Evolutionary conservation across 2,329 filamentous ascomycete species (phyloP), one percentile per base, ranked within the genome.

Genomic region (Basipetospora chlamydospora): DNA sequence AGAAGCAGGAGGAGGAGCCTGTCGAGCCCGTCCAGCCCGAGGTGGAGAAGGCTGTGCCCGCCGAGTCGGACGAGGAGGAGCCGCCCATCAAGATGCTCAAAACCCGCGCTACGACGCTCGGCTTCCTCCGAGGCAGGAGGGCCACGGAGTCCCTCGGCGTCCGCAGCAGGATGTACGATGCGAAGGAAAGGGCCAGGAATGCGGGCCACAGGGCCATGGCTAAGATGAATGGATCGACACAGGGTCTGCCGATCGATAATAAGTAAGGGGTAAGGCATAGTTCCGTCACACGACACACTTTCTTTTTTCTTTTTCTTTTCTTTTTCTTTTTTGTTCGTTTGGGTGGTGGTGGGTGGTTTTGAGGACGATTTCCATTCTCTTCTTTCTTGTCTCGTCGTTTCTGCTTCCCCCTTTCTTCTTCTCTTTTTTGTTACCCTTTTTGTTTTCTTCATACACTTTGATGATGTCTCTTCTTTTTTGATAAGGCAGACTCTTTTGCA

Each of bases 121-220:
- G 26, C 21, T 16, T 37, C 4, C 13, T 37, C 15, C 35, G 35
- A 9, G 35, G 35, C 6, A 23, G 28, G 13, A 28, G 35, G 15
- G 35, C 26, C n/a, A 31, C 26, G 26, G 35, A 37, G 28, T 28
- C 35, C 12, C 13, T 37, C 16, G 31, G 28, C 20, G 25, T 22
- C 18, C 28, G 35, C 8, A 37, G 35, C n/a, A 22, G 35, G 20
- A 37, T 37, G 20, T 28, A 21, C 7, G 28, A 15, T 4, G 18
- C 18, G n/a, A 28, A 18, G 18, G 20, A 26, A 10, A 37, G 28
- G 8, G 28, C 25, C 6, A 10, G 15, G 8, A 13, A 20, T 18
- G 33, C 33, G 4, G 33, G 33, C 3, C 33, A 35, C n/a, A 25
- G 33, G 11, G 33, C 33, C 7, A 28, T 35, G 16, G 22, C n/a